phyloP scores from a whole-genome alignment of 306 rosid genomes.

The Casuarina cunninghamiana region DNA sequence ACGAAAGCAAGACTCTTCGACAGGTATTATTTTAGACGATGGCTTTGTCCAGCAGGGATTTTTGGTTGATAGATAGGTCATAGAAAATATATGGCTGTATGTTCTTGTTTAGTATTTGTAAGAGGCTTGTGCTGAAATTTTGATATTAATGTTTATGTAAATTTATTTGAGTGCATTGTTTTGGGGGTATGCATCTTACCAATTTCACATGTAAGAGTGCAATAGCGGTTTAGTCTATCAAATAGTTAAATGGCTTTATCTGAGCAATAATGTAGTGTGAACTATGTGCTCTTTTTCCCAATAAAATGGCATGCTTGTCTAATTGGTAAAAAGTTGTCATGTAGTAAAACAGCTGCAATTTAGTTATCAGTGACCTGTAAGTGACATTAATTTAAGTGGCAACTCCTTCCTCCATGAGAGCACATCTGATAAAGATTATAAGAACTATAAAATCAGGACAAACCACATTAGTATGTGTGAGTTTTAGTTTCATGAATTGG shows the following conservation, averaged over 20 bases:
- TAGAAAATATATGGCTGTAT: background rate
- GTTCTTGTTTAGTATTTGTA: background rate
- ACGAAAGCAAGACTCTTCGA: slow-evolving; percentile 77
- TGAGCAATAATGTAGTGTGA: too few relatives aligned
- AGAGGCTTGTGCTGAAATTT: background rate
- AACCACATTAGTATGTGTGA: background rate
- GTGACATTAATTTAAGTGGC: background rate
- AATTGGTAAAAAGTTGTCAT: background rate
- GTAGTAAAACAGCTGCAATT: background rate
- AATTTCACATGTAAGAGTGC: background rate
- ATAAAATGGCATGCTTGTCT: too few relatives aligned
- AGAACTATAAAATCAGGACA: background rate
- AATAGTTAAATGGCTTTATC: background rate
- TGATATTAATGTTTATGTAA: background rate
- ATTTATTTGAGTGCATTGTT: background rate
- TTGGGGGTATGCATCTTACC: background rate
- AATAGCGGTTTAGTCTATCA: background rate
- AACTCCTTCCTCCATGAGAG: background rate
- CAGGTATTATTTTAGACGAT: slow-evolving; percentile 53
- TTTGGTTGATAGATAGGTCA: background rate
- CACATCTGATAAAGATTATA: background rate
- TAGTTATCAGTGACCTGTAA: background rate
- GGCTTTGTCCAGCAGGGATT: background rate
- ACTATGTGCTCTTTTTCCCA: too few relatives aligned
- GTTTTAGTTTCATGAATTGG: background rate